phyloP scores from a whole-genome alignment of 1,284 basidiomycete genomes.

The Rhodotorula sp. region DNA sequence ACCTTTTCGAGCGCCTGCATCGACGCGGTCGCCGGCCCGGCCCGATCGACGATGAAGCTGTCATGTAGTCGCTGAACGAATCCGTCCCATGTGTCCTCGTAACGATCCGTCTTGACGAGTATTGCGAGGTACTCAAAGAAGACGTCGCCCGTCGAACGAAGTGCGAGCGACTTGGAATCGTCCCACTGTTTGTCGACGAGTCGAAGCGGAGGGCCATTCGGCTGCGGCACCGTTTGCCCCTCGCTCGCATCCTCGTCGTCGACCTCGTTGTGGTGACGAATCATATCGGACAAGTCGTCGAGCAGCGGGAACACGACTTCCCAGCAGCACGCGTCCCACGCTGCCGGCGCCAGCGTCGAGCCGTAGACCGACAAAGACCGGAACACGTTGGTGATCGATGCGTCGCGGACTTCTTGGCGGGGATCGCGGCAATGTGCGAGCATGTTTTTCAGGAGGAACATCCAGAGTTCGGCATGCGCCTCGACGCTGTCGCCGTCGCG shows the following conservation, averaged over 20 bases:
- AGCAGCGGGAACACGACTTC: conserved; percentile 88
- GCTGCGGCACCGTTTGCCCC: conserved; percentile 30
- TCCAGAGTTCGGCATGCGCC: conserved; percentile 70
- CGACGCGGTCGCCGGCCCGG: conserved; percentile 70
- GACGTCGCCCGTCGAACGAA: conserved; percentile 79
- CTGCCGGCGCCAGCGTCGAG: conserved; percentile 67
- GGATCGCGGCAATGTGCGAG: conserved; percentile 76
- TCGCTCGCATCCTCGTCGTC: not conserved
- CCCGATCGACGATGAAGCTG: conserved; percentile 66
- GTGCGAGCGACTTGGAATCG: conserved; percentile 80
- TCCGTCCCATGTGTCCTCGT: conserved; percentile 66
- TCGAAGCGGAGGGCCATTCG: conserved; percentile 34
- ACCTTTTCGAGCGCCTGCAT: conserved; percentile 77
- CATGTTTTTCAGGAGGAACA: conserved; percentile 80
- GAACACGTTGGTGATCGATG: conserved; percentile 93
- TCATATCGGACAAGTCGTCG: conserved; percentile 57
- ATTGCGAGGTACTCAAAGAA: conserved; percentile 76
- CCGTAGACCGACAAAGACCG: conserved; percentile 91
- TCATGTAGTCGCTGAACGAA: conserved; percentile 69
- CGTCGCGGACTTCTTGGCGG: conserved; percentile 82
- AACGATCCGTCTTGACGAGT: conserved; percentile 68
- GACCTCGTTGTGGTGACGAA: conserved; percentile 12
- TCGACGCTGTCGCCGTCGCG: conserved; percentile 59
- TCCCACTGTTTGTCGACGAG: conserved; percentile 60
- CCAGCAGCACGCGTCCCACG: conserved; percentile 86